Base-by-base conservation (phyloP, 202 grass and related monocot species). In the Digitaria exilis region DNA sequence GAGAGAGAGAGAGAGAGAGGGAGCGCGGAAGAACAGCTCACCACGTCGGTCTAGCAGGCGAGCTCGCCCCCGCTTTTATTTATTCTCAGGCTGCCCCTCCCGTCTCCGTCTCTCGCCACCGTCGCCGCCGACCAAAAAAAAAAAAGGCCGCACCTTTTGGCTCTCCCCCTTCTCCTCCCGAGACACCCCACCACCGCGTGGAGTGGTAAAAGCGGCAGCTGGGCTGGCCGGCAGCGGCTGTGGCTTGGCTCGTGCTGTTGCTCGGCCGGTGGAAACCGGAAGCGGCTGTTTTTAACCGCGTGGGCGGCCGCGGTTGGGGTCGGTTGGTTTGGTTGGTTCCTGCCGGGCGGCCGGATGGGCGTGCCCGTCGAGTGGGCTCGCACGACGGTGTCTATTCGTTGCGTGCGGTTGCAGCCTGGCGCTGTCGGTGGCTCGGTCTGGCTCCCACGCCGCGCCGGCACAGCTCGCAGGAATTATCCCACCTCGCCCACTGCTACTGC, bases 1-100 rank as follows among this genome's bases (percentile, higher is more conserved):
- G 9, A 31, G 22, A 29, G 60, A 63, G 29, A 34, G 35, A 42
- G n/a, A n/a, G n/a, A n/a, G n/a, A n/a, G n/a, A 42, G 39, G 2
- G 7, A n/a, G n/a, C n/a, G n/a, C n/a, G n/a, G 42, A 77, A 82
- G 85, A 87, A 77, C 79, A 90, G 88, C 79, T 83, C 88, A 90
- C 84, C 88, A 86, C 88, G 88, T 90, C 73, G 88, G 77, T 49
- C 79, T n/a, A 54, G 79, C 30, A 79, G 8, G 9, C 19, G 68
- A 83, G 83, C 50, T 66, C 59, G 43, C 78, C 82, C 60, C 69
- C 18, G 18, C 79, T 78, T 82, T 89, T 89, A 31, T 86, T 86
- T 89, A 82, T 89, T 72, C 76, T 17, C 64, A 48, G 39, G n/a
- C n/a, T n/a, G n/a, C 13, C 13, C 41, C 9, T 2, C 22, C 39